phyloP scores from a whole-genome alignment of 2,329 filamentous ascomycete species.

The Aurifilum marmelostoma region DNA sequence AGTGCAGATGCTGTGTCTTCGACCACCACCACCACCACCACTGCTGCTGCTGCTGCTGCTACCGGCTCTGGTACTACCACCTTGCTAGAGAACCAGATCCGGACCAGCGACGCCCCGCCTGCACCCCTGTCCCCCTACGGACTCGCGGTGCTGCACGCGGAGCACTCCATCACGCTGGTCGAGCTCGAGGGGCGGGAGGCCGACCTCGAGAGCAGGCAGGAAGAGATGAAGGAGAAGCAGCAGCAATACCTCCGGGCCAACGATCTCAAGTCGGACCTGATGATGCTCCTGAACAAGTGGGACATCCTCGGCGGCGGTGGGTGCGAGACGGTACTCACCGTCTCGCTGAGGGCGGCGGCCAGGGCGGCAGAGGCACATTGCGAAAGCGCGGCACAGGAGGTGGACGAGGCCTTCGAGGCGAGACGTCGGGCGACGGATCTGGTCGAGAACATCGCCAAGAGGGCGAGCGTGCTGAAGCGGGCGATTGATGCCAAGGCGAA shows the following conservation, averaged over 20 bases:
- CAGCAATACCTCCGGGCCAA: not conserved
- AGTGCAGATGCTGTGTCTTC: not conserved
- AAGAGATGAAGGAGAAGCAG: not conserved
- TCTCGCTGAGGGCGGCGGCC: not conserved
- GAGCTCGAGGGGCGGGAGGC: not conserved
- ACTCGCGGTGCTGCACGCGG: not conserved
- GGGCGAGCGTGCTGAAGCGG: slow-evolving; percentile 1
- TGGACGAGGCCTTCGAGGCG: not conserved
- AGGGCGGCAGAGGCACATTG: not conserved
- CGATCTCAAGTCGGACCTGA: not conserved
- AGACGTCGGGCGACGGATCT: not conserved
- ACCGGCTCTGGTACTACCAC: not conserved
- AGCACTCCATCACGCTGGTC: not conserved
- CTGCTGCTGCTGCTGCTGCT: too few species aligned
- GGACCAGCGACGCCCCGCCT: not conserved
- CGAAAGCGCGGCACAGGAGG: not conserved
- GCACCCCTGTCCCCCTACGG: not conserved
- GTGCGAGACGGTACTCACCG: not conserved
- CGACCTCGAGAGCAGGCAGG: not conserved
- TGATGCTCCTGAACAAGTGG: not conserved
- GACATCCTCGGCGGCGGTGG: not conserved
- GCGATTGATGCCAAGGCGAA: not conserved
- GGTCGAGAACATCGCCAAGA: not conserved
- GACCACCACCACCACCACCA: too few species aligned
- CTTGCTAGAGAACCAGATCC: not conserved